Percentiles rank a stretch among this genome's conserved stretches.
These are phyloP conservation scores for Ganoderma lingzhi DNA, from an alignment of 1,284 basidiomycete genomes.

Conservation along the genomic window DNA sequence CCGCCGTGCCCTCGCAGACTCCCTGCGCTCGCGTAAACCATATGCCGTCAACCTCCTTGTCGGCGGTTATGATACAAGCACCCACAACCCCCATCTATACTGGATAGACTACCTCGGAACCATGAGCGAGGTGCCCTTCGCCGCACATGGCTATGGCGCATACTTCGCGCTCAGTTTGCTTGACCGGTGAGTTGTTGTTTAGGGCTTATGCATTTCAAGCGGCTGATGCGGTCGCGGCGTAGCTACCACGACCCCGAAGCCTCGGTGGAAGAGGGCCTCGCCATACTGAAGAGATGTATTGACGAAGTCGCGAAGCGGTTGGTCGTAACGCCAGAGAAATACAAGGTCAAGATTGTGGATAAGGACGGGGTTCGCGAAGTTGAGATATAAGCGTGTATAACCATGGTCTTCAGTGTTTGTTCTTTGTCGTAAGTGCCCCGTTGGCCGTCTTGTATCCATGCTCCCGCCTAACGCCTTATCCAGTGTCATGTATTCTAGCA, in stretches of 20 bases:
- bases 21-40: slow-evolving; percentile 87
- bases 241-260: slow-evolving; percentile 90
- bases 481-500: slow-evolving; percentile 11
- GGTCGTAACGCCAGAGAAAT: slow-evolving; percentile 83
- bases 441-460: neutral
- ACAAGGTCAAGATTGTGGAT: slow-evolving; percentile 92
- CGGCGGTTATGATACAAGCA: slow-evolving; percentile 87
- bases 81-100: slow-evolving; percentile 80
- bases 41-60: slow-evolving; percentile 95
- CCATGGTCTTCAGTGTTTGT: slow-evolving; percentile 2
- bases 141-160: slow-evolving; percentile 94
- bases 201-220: neutral
- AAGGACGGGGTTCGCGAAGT: slow-evolving; percentile 87
- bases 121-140: slow-evolving; percentile 89
- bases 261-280: slow-evolving; percentile 85
- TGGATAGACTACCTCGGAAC: slow-evolving; percentile 98
- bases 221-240: too few relatives aligned
- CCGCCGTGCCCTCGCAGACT: slow-evolving; percentile 88
- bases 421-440: slow-evolving; percentile 17
- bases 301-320: slow-evolving; percentile 89
- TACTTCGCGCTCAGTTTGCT: slow-evolving; percentile 94
- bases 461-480: neutral
- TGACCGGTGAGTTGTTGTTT: slow-evolving; percentile 71
- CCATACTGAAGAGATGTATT: slow-evolving; percentile 86
- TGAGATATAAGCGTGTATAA: slow-evolving; percentile 56